Evolutionary conservation across 2,329 filamentous ascomycete genomes (phyloP).

Genomic region (Talaromyces sp.): DNA sequence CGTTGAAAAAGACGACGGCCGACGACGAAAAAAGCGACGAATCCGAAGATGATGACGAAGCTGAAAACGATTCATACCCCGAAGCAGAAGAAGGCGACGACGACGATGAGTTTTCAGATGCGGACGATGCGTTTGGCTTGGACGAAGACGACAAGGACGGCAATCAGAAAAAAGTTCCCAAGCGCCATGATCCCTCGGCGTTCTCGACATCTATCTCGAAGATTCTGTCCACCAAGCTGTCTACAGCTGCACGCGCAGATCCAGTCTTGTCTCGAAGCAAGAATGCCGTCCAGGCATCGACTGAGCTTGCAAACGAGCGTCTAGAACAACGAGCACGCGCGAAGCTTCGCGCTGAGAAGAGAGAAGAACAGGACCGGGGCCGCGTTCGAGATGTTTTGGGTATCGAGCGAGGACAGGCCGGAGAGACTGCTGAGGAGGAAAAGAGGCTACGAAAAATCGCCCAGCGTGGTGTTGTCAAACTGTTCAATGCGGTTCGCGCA

Average conservation of each 20-base stretch:
- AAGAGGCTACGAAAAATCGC: slow-evolving; percentile 78
- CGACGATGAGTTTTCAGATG: slow-evolving; percentile 36
- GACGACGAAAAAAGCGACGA: slow-evolving; percentile 28
- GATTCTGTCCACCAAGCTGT: slow-evolving; percentile 85
- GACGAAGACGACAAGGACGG: slow-evolving; percentile 28
- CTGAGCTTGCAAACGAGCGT: slow-evolving; percentile 66
- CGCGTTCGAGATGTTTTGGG: slow-evolving; percentile 81
- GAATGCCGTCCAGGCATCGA: slow-evolving; percentile 66
- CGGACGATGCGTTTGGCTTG: slow-evolving; percentile 15
- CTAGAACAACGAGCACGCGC: slow-evolving; percentile 76
- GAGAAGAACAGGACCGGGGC: slow-evolving; percentile 74
- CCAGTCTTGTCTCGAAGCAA: slow-evolving; percentile 85
- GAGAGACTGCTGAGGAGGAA: slow-evolving; percentile 63
- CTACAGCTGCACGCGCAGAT: slow-evolving; percentile 73
- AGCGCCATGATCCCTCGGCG: slow-evolving; percentile 85
- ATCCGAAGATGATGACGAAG: slow-evolving; percentile 35
- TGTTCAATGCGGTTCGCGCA: slow-evolving; percentile 92
- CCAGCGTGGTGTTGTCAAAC: slow-evolving; percentile 86
- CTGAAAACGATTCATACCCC: slow-evolving; percentile 6
- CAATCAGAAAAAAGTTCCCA: slow-evolving; percentile 43
- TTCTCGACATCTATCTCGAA: slow-evolving; percentile 92
- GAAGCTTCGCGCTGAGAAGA: slow-evolving; percentile 76
- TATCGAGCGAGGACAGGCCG: slow-evolving; percentile 50
- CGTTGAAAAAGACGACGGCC: slow-evolving; percentile 15
- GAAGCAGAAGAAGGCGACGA: slow-evolving; percentile 28